Evolutionary conservation across 441 rosid genomes (phyloP), one percentile per base, ranked within the genome.

Genomic region (Erodium trifolium): DNA sequence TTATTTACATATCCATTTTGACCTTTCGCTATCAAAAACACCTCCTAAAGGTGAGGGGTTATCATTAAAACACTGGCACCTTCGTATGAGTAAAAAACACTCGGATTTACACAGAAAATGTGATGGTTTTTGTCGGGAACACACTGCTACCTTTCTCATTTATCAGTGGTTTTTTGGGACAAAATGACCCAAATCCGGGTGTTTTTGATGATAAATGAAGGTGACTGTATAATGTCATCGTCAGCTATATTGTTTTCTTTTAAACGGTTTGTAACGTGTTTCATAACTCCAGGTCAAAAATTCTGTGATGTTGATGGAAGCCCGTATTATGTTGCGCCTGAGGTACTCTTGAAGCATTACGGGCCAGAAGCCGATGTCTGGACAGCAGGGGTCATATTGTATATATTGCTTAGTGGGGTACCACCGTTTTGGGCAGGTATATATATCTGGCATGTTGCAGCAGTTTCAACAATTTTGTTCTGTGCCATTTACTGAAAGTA

Each of bases 391-490:
- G 97, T 94, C 75, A 93, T 93, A 75, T 80, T 87, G 55, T 93
- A 91, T 71, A 93, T 93, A 65, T 79, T 93, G 69, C 83, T 93
- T 35, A 77, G 96, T 68, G 99, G 99, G 0, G 99, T 91, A 1
- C 99, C 99, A 62, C 99, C 97, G 27, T 94, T 94, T 77, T 94
- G 99, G 99, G 99, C 90, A 77, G 99, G 99, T 23, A 23, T 94
- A 51, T 19, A 7, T 19, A 9, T 37, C 6, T 18, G 6, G 18
- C 11, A 7, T 49, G 23, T 19, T 37, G 10, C 39, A 10, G 16
- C 7, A 9, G 14, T 23, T 23, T 4, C 31, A 9, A 73, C 63
- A 79, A 60, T 23, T 51, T 14, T 72, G 73, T 69, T 71, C 65
- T 51, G 6, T 71, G 12, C 69, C 71, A 65, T 78, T 72, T 16